Conservation (phyloP, 2,329 filamentous ascomycete genomes). For the Calonectria montana region DNA sequence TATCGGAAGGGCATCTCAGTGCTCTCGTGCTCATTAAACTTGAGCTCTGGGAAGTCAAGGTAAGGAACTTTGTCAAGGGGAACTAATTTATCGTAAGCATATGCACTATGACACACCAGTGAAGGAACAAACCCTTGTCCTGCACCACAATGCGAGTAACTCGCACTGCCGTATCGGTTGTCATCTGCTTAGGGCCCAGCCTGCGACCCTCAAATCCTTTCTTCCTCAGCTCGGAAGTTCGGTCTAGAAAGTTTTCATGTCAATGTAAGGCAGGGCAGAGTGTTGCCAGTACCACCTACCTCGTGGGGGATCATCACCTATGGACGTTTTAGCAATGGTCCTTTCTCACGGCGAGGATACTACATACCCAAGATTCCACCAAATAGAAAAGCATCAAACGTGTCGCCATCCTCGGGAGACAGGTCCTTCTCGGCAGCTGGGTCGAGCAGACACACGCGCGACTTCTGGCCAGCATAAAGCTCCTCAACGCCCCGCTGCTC, state of each 20-base stretch:
- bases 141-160: slow-evolving; percentile 92
- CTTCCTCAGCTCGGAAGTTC: slow-evolving; percentile 93
- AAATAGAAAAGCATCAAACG: slow-evolving; percentile 93
- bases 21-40: slow-evolving; percentile 90
- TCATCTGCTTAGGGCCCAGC: slow-evolving; percentile 95
- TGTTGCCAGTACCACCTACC: slow-evolving; percentile 64
- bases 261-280: slow-evolving; percentile 21
- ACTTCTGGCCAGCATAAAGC: slow-evolving; percentile 78
- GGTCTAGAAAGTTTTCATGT: slow-evolving; percentile 66
- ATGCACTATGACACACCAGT: not conserved
- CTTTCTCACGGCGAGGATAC: not conserved
- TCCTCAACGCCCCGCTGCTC: slow-evolving; percentile 85
- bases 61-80: slow-evolving; percentile 84
- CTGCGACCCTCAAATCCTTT: slow-evolving; percentile 92
- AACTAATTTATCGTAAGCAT: slow-evolving; percentile 60
- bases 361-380: slow-evolving; percentile 89
- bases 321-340: slow-evolving; percentile 27
- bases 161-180: slow-evolving; percentile 94
- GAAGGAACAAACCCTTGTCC: slow-evolving; percentile 73
- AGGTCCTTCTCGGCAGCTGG: slow-evolving; percentile 86
- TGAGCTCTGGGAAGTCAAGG: slow-evolving; percentile 88
- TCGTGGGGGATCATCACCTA: slow-evolving; percentile 93
- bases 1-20: slow-evolving; percentile 99
- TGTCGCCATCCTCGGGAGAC: slow-evolving; percentile 81
- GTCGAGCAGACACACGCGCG: slow-evolving; percentile 88